Evolutionary conservation across 768 basidiomycete genomes (phyloP).

Genomic region (Pulveroboletus ravenelii): DNA sequence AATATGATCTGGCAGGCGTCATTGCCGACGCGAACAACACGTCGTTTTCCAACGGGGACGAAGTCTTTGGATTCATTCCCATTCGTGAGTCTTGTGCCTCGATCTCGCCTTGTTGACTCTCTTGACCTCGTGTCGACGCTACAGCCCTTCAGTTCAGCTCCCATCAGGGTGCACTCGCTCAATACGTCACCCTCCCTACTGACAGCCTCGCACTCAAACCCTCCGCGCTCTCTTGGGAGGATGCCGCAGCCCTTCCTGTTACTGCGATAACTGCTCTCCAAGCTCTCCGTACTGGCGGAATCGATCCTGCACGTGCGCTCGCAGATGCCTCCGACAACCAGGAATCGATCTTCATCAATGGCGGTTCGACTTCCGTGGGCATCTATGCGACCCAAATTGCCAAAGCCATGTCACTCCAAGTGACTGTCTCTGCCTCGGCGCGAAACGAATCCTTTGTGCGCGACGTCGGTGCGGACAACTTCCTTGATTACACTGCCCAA

Average conservation of each 20-base stretch:
- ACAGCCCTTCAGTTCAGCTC: constrained; percentile 31
- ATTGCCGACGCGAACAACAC: constrained; percentile 53
- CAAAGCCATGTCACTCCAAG: constrained; percentile 55
- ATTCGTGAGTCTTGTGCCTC: constrained; percentile 25
- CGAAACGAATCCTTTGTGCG: constrained; percentile 58
- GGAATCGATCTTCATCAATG: constrained; percentile 63
- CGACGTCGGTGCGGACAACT: constrained; percentile 60
- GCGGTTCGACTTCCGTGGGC: constrained; percentile 66
- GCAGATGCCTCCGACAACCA: constrained; percentile 8
- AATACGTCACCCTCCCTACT: constrained; percentile 55
- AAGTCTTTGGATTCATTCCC: constrained; percentile 56
- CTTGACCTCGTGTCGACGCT: not conserved
- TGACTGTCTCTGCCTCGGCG: constrained; percentile 55
- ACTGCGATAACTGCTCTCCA: constrained; percentile 57
- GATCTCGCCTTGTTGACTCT: no score
- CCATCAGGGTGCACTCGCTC: constrained; percentile 51
- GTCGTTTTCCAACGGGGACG: constrained; percentile 52
- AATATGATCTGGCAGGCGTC: constrained; percentile 60
- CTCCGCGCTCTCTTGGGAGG: constrained; percentile 41
- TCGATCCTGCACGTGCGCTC: constrained; percentile 36
- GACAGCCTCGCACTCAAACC: constrained; percentile 37
- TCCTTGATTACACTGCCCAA: constrained; percentile 57
- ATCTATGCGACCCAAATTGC: constrained; percentile 69
- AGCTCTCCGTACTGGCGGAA: constrained; percentile 42
- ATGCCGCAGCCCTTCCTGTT: constrained; percentile 59